phyloP scores from a whole-genome alignment of 768 basidiomycete species.

The Asterophora parasitica region DNA sequence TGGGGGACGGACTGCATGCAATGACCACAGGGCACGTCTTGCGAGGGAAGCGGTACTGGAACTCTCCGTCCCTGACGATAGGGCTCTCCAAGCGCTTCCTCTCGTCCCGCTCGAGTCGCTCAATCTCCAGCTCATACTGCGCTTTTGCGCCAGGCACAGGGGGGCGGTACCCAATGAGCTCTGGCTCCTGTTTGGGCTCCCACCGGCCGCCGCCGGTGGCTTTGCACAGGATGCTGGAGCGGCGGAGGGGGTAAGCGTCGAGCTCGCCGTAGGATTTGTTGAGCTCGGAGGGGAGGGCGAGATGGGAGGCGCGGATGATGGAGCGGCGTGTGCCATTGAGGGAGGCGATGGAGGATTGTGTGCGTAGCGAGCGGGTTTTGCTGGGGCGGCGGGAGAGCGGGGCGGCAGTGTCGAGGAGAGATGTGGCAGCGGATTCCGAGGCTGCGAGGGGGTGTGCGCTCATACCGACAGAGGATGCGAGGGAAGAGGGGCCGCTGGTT shows the following conservation, averaged over 20 bases:
- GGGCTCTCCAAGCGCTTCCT: conserved; percentile 51
- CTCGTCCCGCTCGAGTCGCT: conserved; percentile 56
- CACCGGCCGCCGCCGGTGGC: conserved; percentile 77
- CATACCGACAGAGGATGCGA: conserved; percentile 22
- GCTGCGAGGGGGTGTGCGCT: conserved; percentile 16
- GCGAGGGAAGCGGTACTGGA: conserved; percentile 60
- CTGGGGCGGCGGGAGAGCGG: conserved; percentile 18
- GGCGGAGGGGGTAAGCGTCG: conserved; percentile 67
- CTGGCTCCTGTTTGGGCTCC: conserved; percentile 57
- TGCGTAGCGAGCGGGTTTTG: conserved; percentile 27
- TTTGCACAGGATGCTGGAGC: conserved; percentile 67
- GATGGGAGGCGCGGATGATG: conserved; percentile 28
- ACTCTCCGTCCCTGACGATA: conserved; percentile 59
- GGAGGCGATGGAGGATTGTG: conserved; percentile 30
- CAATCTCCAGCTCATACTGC: conserved; percentile 64
- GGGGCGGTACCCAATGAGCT: conserved; percentile 45
- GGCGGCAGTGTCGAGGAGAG: conserved; percentile 18
- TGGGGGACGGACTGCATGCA: conserved; percentile 41
- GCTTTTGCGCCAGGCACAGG: conserved; percentile 65
- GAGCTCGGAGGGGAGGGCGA: conserved; percentile 34
- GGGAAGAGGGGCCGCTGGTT: conserved; percentile 29
- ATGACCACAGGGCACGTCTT: conserved; percentile 40
- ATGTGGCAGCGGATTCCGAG: conserved; percentile 14
- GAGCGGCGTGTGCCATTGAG: conserved; percentile 28
- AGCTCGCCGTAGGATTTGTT: conserved; percentile 64